These are phyloP conservation scores for Colletotrichum karsti DNA, from an alignment of 2,329 filamentous ascomycete genomes.

Conservation along the genomic window DNA sequence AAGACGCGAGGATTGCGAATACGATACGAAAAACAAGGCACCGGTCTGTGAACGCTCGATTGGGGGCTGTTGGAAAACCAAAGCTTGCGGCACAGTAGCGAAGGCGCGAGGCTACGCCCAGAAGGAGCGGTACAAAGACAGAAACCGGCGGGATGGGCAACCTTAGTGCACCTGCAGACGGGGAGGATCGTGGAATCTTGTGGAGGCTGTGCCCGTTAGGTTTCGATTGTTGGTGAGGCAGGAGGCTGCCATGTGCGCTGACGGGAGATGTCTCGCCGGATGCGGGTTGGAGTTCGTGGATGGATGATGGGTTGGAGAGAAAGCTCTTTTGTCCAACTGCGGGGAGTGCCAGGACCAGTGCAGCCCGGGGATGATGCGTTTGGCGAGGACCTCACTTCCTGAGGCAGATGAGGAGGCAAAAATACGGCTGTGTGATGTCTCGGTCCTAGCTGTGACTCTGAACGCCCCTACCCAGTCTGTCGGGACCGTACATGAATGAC, in stretches of 20 bases:
- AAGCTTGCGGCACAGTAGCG: conserved; percentile 6
- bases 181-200: conserved; percentile 13
- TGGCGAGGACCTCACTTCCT: background rate
- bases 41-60: background rate
- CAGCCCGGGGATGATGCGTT: background rate
- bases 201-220: conserved; percentile 27
- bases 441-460: background rate
- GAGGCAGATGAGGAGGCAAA: background rate
- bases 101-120: background rate
- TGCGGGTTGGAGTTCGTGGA: conserved; percentile 1
- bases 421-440: conserved; percentile 8
- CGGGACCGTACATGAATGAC: conserved; percentile 13
- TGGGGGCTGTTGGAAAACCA: conserved; percentile 19
- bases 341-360: background rate
- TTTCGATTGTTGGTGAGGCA: conserved; percentile 2
- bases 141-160: background rate
- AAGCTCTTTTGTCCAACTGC: conserved; percentile 7
- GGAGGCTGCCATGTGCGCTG: conserved; percentile 27
- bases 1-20: background rate
- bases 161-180: background rate
- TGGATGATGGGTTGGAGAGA: background rate
- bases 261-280: conserved; percentile 17
- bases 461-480: conserved; percentile 24
- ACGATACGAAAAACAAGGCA: background rate
- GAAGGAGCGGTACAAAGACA: background rate